These are phyloP conservation scores for Periconia sp. DNA, from an alignment of 2,329 filamentous ascomycete genomes.

Conservation along the genomic window DNA sequence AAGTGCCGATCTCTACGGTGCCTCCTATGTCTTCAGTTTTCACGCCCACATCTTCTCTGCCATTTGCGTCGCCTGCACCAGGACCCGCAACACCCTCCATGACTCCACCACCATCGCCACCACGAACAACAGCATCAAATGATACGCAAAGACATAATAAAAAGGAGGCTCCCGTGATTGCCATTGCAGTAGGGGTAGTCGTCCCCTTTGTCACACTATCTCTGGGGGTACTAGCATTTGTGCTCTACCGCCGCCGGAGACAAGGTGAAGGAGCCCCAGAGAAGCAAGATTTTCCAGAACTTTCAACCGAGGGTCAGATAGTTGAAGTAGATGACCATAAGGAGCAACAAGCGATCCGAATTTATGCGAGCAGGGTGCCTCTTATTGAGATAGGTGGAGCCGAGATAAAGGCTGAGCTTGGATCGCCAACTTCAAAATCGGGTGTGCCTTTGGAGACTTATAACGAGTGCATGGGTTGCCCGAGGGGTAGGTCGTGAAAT, in stretches of 20 bases:
- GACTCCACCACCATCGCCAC: neutral
- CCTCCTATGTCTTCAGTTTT: neutral
- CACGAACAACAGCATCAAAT: neutral
- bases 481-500: neutral
- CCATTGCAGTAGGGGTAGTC: slow-evolving; percentile 8
- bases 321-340: neutral
- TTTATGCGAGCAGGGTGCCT: neutral
- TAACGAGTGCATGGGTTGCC: neutral
- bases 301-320: neutral
- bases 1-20: too few relatives aligned
- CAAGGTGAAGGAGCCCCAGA: neutral
- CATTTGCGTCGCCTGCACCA: neutral
- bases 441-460: neutral
- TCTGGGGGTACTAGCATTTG: slow-evolving; percentile 4
- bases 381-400: neutral
- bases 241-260: slow-evolving; percentile 5
- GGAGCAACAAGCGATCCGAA: neutral
- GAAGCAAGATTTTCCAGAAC: neutral
- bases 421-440: neutral
- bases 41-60: neutral
- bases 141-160: neutral
- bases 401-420: neutral
- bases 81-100: neutral
- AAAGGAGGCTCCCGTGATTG: slow-evolving; percentile 1
- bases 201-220: slow-evolving; percentile 11